Evolutionary conservation across 768 basidiomycete species (phyloP).

Genomic region (Russula griseocarnosa): DNA sequence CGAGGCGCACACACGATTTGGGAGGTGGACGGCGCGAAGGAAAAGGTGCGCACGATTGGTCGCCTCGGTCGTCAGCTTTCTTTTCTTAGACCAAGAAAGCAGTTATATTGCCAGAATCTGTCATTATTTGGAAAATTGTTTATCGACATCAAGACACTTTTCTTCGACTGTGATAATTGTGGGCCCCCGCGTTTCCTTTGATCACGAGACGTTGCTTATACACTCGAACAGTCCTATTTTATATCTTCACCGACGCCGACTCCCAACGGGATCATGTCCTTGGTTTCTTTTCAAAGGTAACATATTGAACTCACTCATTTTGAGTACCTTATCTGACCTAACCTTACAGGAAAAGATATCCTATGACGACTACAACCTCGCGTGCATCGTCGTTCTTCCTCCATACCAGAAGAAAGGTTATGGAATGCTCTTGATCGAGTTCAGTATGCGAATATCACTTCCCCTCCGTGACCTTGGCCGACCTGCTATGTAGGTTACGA

Average conservation of each 20-base stretch:
- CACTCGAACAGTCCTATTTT: constrained; percentile 68
- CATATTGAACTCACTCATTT: background rate
- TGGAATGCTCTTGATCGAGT: constrained; percentile 96
- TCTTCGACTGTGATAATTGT: constrained; percentile 89
- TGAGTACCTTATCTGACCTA: background rate
- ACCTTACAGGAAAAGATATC: constrained; percentile 80
- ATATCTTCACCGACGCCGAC: constrained; percentile 83
- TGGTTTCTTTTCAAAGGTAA: constrained; percentile 68
- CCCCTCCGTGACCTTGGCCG: background rate
- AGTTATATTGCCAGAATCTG: constrained; percentile 96
- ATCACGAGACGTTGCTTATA: constrained; percentile 6
- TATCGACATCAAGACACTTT: constrained; percentile 95
- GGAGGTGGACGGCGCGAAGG: constrained; percentile 88
- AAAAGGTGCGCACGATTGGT: constrained; percentile 54
- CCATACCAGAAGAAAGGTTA: constrained; percentile 88
- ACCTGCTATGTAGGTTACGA: constrained; percentile 68
- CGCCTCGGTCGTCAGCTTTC: background rate
- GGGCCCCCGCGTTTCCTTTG: constrained; percentile 32
- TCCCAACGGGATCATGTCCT: constrained; percentile 77
- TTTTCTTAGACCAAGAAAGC: constrained; percentile 8
- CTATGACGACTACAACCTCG: constrained; percentile 95
- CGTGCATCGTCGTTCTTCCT: constrained; percentile 93
- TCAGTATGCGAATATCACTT: constrained; percentile 57
- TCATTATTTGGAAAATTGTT: constrained; percentile 97
- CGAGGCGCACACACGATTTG: constrained; percentile 86